A percentile compares a stretch with the other conserved stretches of the same genome.
Evolutionary conservation across 495 filamentous ascomycete genomes (phyloP).

Genomic region (Friedmanniomyces endolithicus): DNA sequence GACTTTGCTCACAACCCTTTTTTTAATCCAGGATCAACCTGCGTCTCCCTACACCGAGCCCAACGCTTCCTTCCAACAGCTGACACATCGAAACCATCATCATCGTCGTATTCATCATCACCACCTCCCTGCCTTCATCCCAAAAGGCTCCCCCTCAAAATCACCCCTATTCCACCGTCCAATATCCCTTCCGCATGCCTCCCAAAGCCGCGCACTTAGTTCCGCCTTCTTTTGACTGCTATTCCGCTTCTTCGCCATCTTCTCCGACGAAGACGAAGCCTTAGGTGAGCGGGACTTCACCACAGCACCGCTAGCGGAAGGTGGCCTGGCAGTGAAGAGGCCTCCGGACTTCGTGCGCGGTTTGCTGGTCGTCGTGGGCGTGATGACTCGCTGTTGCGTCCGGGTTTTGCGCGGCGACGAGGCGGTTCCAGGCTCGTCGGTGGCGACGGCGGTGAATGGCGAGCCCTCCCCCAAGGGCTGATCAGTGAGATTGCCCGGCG

Average conservation of each 20-base stretch:
- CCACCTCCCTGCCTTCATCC: conserved; percentile 14
- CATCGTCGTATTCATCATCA: conserved; percentile 5
- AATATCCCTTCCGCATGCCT: conserved; percentile 23
- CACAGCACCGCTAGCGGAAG: conserved; percentile 2
- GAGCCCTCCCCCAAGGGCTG: conserved; percentile 10
- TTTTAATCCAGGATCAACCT: background rate
- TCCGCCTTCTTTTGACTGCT: conserved; percentile 11
- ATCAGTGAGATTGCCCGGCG: conserved; percentile 1
- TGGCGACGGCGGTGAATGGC: background rate
- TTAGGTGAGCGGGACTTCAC: conserved; percentile 12
- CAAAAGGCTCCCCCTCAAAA: conserved; percentile 19
- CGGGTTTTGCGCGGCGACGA: conserved; percentile 9
- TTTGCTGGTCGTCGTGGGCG: background rate
- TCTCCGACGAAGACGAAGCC: conserved; percentile 20
- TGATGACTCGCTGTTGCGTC: background rate
- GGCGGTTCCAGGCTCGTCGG: background rate
- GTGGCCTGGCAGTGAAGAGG: background rate
- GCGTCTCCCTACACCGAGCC: too few species aligned
- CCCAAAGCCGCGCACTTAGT: conserved; percentile 26
- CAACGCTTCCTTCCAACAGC: background rate
- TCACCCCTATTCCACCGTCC: conserved; percentile 26
- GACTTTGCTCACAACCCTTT: too few species aligned
- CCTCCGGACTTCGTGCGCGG: background rate
- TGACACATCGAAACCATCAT: background rate
- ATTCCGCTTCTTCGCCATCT: conserved; percentile 1